Evolutionary conservation across 2,329 filamentous ascomycete genomes (phyloP).

Genomic region (Zasmidium angulare): DNA sequence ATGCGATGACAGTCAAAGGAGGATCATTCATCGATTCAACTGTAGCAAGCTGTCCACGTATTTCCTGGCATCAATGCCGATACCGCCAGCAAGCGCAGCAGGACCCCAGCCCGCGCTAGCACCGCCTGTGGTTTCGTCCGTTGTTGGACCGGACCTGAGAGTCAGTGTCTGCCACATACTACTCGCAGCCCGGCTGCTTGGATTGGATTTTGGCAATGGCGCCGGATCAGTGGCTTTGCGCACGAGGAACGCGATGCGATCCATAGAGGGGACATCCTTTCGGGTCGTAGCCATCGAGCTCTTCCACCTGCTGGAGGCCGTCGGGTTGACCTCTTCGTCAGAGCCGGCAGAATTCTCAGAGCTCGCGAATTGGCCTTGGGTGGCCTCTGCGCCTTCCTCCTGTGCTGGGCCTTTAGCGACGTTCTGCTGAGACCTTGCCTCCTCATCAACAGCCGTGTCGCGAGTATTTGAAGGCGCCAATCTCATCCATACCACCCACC

Average conservation of each 20-base stretch:
- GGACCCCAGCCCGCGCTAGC: slow-evolving; percentile 29
- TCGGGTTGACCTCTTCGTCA: slow-evolving; percentile 9
- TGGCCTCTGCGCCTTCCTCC: neutral
- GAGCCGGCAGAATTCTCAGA: slow-evolving; percentile 8
- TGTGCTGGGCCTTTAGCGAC: neutral
- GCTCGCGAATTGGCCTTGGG: neutral
- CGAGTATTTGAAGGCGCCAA: slow-evolving; percentile 39
- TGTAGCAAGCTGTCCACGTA: slow-evolving; percentile 73
- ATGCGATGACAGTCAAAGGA: slow-evolving; percentile 2
- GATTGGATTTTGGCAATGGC: slow-evolving; percentile 7
- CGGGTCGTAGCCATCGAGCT: neutral
- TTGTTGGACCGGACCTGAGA: slow-evolving; percentile 19
- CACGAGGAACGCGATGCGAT: slow-evolving; percentile 46
- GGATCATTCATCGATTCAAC: slow-evolving; percentile 48
- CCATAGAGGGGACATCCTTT: slow-evolving; percentile 6
- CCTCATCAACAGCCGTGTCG: slow-evolving; percentile 8
- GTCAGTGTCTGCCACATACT: slow-evolving; percentile 32
- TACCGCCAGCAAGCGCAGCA: slow-evolving; percentile 65
- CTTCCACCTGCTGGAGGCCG: neutral
- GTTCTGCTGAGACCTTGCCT: slow-evolving; percentile 5
- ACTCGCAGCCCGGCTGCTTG: slow-evolving; percentile 23
- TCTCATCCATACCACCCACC: slow-evolving; percentile 68
- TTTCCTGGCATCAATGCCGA: slow-evolving; percentile 72
- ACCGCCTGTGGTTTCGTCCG: slow-evolving; percentile 24
- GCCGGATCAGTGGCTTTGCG: slow-evolving; percentile 31